Conservation (phyloP, 2,329 filamentous ascomycete genomes). For the Ascochyta pisi region DNA sequence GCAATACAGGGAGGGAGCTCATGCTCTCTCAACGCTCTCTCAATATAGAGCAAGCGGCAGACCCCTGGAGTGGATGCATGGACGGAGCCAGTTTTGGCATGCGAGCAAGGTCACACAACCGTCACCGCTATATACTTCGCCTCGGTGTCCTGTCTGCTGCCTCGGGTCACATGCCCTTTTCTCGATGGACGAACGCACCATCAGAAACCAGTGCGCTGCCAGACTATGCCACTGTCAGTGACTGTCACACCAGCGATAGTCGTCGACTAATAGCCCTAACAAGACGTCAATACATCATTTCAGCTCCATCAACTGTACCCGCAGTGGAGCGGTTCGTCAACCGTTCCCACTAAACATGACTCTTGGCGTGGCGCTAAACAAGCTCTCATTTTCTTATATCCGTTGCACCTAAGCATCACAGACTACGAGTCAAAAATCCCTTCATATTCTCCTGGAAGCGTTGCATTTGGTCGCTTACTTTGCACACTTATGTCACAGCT, state of each 20-base stretch:
- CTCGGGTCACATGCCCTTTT: conserved; percentile 4
- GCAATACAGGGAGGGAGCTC: neutral
- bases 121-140: conserved; percentile 10
- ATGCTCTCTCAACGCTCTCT: neutral
- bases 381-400: neutral
- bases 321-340: neutral
- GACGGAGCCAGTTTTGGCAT: conserved; percentile 1
- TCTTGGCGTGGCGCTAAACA: neutral
- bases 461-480: conserved; percentile 3
- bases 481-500: conserved; percentile 11
- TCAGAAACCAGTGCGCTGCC: neutral
- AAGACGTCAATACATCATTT: neutral
- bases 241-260: neutral
- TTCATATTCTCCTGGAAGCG: neutral
- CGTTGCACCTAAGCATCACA: neutral
- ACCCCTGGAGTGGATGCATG: conserved; percentile 1
- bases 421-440: neutral
- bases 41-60: neutral
- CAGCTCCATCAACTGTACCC: conserved; percentile 3
- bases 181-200: neutral
- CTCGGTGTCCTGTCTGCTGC: neutral
- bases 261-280: neutral
- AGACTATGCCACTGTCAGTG: too few relatives aligned
- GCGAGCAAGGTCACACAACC: conserved; percentile 10
- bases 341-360: neutral